Percentiles rank a stretch among this genome's conserved stretches.
Evolutionary conservation across 2,329 filamentous ascomycete species (phyloP).

Genomic region (Monosporascus sp.): DNA sequence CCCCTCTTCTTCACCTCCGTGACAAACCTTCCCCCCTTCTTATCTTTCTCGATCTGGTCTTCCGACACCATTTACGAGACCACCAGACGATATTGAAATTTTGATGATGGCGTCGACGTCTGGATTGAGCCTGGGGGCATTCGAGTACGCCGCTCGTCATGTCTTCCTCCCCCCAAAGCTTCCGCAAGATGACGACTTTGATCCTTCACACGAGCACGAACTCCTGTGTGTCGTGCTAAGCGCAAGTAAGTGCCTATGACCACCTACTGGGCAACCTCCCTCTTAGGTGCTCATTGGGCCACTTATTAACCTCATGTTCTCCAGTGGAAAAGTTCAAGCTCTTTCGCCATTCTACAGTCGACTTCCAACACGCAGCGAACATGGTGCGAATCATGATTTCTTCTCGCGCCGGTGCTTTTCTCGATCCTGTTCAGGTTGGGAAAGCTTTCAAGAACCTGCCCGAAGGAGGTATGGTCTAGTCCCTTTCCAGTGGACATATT

Average conservation of each 20-base stretch:
- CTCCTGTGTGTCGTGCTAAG: neutral
- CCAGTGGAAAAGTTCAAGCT: neutral
- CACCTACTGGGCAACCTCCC: no score
- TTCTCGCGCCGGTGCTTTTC: neutral
- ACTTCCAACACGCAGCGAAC: neutral
- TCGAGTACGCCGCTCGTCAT: constrained; percentile 1
- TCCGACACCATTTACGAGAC: neutral
- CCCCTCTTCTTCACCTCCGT: no score
- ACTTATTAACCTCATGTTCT: neutral
- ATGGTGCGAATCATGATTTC: constrained; percentile 1
- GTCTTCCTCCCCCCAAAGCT: neutral
- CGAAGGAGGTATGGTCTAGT: neutral
- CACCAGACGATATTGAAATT: neutral
- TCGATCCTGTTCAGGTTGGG: neutral
- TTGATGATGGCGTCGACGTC: neutral
- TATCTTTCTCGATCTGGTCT: no score
- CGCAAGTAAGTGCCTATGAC: neutral
- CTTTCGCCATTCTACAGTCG: neutral
- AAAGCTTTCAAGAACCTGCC: neutral
- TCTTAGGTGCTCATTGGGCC: neutral
- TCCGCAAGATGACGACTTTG: neutral
- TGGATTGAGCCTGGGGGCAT: neutral
- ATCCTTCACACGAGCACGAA: neutral
- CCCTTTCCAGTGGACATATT: neutral
- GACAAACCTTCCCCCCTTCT: no score